Conservation (phyloP, 2,329 filamentous ascomycete genomes). For the Salinomyces thailandicus region DNA sequence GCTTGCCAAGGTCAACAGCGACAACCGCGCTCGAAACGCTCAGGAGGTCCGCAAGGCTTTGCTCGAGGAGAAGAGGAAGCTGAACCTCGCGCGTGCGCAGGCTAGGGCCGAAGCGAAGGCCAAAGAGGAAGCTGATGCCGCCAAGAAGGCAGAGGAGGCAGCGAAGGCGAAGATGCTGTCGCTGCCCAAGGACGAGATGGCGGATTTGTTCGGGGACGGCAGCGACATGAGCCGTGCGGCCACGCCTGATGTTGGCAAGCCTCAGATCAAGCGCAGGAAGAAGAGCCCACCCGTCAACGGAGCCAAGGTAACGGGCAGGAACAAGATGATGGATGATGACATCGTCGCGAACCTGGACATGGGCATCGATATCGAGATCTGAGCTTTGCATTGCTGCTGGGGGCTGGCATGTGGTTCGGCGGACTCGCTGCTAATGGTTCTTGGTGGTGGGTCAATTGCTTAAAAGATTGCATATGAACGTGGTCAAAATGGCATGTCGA, state of each 20-base stretch:
- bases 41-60: constrained; percentile 87
- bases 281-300: constrained; percentile 28
- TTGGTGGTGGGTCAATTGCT: too few relatives aligned
- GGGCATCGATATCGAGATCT: constrained; percentile 85
- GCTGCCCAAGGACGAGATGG: constrained; percentile 29
- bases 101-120: constrained; percentile 41
- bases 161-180: constrained; percentile 20
- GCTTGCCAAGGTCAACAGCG: constrained; percentile 69
- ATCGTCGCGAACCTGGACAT: constrained; percentile 82
- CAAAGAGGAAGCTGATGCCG: constrained; percentile 42
- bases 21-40: constrained; percentile 75
- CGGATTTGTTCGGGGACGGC: constrained; percentile 38
- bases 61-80: constrained; percentile 54
- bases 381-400: too few relatives aligned
- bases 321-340: constrained; percentile 77
- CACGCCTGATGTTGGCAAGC: constrained; percentile 38
- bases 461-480: too few relatives aligned
- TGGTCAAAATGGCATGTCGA: too few relatives aligned
- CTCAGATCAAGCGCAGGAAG: constrained; percentile 32
- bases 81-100: constrained; percentile 40
- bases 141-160: constrained; percentile 31
- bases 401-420: too few relatives aligned
- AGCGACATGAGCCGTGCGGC: constrained; percentile 34
- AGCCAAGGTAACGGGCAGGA: constrained; percentile 28
- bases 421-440: too few relatives aligned